Evolutionary conservation across 1,284 basidiomycete genomes (phyloP), one percentile per base, ranked within the genome.

Genomic region (Polyporus tsugae): DNA sequence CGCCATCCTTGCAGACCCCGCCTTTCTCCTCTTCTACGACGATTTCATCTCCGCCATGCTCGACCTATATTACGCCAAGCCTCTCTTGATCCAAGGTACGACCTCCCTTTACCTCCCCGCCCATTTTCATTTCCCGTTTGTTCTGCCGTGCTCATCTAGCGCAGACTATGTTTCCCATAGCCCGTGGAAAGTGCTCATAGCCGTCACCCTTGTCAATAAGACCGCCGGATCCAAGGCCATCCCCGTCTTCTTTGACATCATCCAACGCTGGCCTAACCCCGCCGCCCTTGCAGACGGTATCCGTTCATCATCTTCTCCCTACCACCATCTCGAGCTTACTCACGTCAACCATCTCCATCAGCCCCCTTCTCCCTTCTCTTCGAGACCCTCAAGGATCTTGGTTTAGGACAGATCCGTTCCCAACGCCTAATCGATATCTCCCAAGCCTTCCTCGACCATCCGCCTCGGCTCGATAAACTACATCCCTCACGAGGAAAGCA

Each of bases 141-240:
- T 39, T 39, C 39, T 4, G 39, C 2, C 29, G 38, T 46, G 7
- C 17, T 42, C 11, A 19, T 49, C 25, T 7, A 29, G 4, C 35
- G 4, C 70, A 89, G 87, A 88, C 72, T 69, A 75, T 36, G 78
- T 89, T 13, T 80, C 84, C 0, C 70, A 82, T 49, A 82, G 87
- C 71, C 85, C 86, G 15, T 89, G 87, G 86, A 88, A 85, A 71
- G 73, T 89, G 9, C 77, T 89, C 15, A 78, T 89, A 15, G 86
- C 85, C 0, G 83, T 85, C 19, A 87, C 82, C 35, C 79, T 89
- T 6, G 80, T 89, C 11, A 89, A 89, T 74, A 87, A 87, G 76
- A 89, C 88, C 0, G 75, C 82, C 0, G 87, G 85, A n/a, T 83
- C 79, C 72, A 72, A 81, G 33, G 84, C 87, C 11, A 81, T 89